Percentiles rank a stretch among this genome's conserved stretches.
Conservation (phyloP, 2,329 filamentous ascomycete genomes). For the Epichloe aotearoae region DNA sequence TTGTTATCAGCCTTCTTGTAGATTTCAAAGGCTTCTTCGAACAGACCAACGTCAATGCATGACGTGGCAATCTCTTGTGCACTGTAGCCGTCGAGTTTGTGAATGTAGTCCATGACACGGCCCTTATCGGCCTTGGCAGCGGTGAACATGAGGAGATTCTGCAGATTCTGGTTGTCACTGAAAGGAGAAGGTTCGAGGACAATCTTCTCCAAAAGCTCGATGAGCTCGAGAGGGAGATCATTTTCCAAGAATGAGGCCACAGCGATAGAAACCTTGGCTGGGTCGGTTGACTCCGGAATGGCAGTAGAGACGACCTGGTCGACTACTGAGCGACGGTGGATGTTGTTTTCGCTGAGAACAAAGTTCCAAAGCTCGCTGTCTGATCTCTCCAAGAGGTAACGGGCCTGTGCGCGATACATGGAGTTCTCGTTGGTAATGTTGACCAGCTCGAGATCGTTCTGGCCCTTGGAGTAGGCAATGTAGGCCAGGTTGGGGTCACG, state of each 20-base stretch:
- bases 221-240: constrained; percentile 85
- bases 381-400: constrained; percentile 82
- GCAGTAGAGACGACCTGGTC: constrained; percentile 95
- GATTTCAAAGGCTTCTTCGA: constrained; percentile 95
- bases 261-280: constrained; percentile 86
- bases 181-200: constrained; percentile 98
- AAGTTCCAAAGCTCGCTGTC: constrained; percentile 90
- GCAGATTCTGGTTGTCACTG: constrained; percentile 91
- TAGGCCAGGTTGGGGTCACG: constrained; percentile 90
- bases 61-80: constrained; percentile 85
- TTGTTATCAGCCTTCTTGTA: constrained; percentile 97
- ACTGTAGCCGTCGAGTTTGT: constrained; percentile 77
- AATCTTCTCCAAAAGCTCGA: constrained; percentile 97
- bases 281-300: constrained; percentile 83
- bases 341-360: constrained; percentile 89
- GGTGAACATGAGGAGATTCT: constrained; percentile 92
- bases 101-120: constrained; percentile 91
- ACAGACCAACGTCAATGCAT: constrained; percentile 87
- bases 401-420: constrained; percentile 98
- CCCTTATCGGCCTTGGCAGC: constrained; percentile 94
- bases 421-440: constrained; percentile 98
- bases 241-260: constrained; percentile 86
- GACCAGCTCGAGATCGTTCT: constrained; percentile 94
- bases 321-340: constrained; percentile 83
- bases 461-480: constrained; percentile 90